Evolutionary conservation across 2,329 filamentous ascomycete genomes (phyloP).

Genomic region (Trichoderma sp.): DNA sequence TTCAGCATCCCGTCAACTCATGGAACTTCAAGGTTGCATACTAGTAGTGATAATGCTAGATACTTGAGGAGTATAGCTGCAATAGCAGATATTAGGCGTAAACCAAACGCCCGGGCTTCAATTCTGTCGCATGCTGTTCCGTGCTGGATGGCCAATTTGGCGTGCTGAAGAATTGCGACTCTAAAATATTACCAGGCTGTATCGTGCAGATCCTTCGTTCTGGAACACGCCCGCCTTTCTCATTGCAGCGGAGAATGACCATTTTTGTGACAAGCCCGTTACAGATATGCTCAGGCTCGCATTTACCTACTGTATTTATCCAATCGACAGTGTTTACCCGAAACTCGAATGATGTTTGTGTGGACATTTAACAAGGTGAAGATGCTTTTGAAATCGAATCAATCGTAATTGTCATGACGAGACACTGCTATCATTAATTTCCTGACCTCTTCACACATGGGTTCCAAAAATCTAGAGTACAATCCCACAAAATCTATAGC

Average conservation of each 20-base stretch:
- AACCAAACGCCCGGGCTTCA: too few species aligned
- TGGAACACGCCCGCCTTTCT: neutral
- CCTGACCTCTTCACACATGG: constrained; percentile 8
- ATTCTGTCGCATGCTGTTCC: neutral
- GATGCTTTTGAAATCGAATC: neutral
- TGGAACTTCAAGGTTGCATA: too few species aligned
- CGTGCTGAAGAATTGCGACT: neutral
- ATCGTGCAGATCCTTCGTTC: constrained; percentile 17
- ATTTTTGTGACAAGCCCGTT: constrained; percentile 2
- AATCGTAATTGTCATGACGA: constrained; percentile 7
- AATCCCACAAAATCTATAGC: constrained; percentile 18
- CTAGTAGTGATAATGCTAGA: too few species aligned
- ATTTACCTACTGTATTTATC: neutral
- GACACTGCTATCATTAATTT: constrained; percentile 10
- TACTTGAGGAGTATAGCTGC: too few species aligned
- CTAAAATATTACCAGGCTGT: neutral
- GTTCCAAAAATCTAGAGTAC: constrained; percentile 16
- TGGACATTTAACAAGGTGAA: neutral
- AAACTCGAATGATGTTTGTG: neutral
- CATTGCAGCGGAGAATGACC: neutral
- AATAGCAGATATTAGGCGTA: too few species aligned
- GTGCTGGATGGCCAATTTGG: neutral
- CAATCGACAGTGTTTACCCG: neutral
- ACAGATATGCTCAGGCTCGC: neutral
- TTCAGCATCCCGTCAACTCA: too few species aligned